A percentile compares a stretch with the other conserved stretches of the same genome.
Evolutionary conservation across 1,139 yeast genomes (phyloP).

Genomic region (Yamadazyma sp.): DNA sequence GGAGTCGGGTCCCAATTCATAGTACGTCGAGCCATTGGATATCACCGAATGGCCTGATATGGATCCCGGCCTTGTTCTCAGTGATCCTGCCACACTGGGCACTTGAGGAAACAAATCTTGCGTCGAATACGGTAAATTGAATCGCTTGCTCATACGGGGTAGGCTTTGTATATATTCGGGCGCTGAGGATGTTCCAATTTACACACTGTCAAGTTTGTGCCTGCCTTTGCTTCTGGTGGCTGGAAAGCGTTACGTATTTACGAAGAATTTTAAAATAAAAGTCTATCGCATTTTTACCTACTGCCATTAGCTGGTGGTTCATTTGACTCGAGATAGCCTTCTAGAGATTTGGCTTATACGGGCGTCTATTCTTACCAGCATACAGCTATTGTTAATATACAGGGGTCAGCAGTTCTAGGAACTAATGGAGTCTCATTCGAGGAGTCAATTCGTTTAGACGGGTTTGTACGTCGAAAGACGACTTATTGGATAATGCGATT

Average conservation of each 20-base stretch:
- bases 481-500: neutral
- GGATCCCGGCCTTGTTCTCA: conserved; percentile 19
- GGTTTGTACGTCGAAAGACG: neutral
- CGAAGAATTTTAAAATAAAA: too few relatives aligned
- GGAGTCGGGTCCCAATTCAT: conserved; percentile 3
- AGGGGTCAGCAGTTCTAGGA: neutral
- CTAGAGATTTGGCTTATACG: too few relatives aligned
- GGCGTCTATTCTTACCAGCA: too few relatives aligned
- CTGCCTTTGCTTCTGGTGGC: too few relatives aligned
- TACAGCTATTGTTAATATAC: neutral
- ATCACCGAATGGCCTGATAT: conserved; percentile 22
- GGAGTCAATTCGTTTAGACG: neutral
- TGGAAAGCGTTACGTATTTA: too few relatives aligned
- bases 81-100: conserved; percentile 12
- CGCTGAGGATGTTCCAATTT: too few relatives aligned
- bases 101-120: conserved; percentile 40
- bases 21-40: conserved; percentile 18
- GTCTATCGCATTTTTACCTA: too few relatives aligned
- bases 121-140: conserved; percentile 38
- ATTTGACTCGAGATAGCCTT: too few relatives aligned
- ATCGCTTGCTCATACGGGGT: conserved; percentile 30
- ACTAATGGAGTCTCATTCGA: neutral
- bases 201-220: too few relatives aligned
- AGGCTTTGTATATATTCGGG: too few relatives aligned
- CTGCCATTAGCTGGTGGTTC: too few relatives aligned